phyloP scores from a whole-genome alignment of 2,329 filamentous ascomycete genomes.

The Venturia pyrina region DNA sequence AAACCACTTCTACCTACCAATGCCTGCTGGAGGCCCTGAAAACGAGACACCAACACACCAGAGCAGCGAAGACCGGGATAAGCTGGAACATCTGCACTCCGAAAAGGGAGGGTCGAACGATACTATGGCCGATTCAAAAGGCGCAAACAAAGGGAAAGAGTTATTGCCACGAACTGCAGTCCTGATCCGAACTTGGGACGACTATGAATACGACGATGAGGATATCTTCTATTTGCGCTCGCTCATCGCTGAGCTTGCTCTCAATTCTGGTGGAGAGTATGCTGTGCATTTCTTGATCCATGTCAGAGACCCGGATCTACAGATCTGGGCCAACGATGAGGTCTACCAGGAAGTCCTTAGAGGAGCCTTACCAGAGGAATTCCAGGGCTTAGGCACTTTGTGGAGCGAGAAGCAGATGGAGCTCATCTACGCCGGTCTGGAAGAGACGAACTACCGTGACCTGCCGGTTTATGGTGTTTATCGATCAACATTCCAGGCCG shows the following conservation, averaged over 20 bases:
- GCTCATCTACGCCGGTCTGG: conserved; percentile 41
- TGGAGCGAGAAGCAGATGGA: conserved; percentile 46
- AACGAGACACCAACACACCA: not conserved
- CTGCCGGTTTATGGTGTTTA: conserved; percentile 59
- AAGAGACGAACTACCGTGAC: conserved; percentile 42
- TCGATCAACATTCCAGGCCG: conserved; percentile 79
- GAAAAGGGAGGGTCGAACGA: conserved; percentile 6
- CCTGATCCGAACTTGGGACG: conserved; percentile 73
- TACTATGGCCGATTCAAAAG: conserved; percentile 9
- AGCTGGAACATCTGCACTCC: conserved; percentile 15
- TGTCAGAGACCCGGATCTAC: conserved; percentile 67
- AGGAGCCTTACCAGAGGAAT: conserved; percentile 37
- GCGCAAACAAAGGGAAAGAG: conserved; percentile 24
- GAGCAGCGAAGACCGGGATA: not conserved
- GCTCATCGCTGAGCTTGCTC: conserved; percentile 65
- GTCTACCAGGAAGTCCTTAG: conserved; percentile 58
- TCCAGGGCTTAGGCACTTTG: conserved; percentile 41
- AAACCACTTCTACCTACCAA: conserved; percentile 31
- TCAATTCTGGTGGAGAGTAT: conserved; percentile 74
- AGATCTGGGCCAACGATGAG: conserved; percentile 71
- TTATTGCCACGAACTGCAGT: conserved; percentile 58
- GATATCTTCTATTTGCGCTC: conserved; percentile 76
- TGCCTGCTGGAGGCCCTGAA: conserved; percentile 18
- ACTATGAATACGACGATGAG: conserved; percentile 68
- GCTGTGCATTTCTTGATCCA: conserved; percentile 75